A percentile compares a stretch with the other conserved stretches of the same genome.
Evolutionary conservation across 768 basidiomycete species (phyloP).

Genomic region (Lanmaoa rubissima): DNA sequence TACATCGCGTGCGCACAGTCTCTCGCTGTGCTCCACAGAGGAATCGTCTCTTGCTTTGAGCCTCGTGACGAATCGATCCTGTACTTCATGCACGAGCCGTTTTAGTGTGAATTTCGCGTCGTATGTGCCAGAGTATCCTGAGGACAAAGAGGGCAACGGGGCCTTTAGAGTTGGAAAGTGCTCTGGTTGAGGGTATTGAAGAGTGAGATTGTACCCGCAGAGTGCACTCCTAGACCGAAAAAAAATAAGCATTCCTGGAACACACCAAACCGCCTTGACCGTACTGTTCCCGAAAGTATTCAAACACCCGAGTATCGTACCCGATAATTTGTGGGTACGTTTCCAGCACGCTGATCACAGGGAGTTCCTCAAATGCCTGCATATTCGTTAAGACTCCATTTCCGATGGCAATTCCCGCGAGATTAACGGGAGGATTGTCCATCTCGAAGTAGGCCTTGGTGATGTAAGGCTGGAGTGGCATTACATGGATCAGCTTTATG

Average conservation of each 20-base stretch:
- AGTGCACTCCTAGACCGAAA: slow-evolving; percentile 49
- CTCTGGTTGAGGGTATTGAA: slow-evolving; percentile 39
- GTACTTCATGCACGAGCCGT: slow-evolving; percentile 11
- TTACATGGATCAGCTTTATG: not conserved
- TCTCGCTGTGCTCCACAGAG: slow-evolving; percentile 17
- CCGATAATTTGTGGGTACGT: slow-evolving; percentile 75
- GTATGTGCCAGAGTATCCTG: not conserved
- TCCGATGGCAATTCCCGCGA: slow-evolving; percentile 66
- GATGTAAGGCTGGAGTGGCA: slow-evolving; percentile 65
- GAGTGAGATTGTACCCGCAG: slow-evolving; percentile 62
- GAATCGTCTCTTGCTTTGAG: slow-evolving; percentile 3
- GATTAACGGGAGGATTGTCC: slow-evolving; percentile 60
- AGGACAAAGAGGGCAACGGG: not conserved
- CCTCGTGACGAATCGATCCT: slow-evolving; percentile 1
- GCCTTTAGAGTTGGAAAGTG: slow-evolving; percentile 37
- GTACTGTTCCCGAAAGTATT: slow-evolving; percentile 35
- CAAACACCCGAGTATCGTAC: slow-evolving; percentile 62
- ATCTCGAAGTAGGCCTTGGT: slow-evolving; percentile 64
- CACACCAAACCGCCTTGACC: not conserved
- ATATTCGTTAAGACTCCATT: slow-evolving; percentile 39
- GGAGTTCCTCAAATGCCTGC: slow-evolving; percentile 48
- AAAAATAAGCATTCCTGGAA: not conserved
- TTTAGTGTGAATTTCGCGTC: slow-evolving; percentile 3
- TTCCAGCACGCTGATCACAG: slow-evolving; percentile 60
- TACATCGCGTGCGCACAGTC: slow-evolving; percentile 19